phyloP scores from a whole-genome alignment of 305 asterid species.

The Withania somnifera region DNA sequence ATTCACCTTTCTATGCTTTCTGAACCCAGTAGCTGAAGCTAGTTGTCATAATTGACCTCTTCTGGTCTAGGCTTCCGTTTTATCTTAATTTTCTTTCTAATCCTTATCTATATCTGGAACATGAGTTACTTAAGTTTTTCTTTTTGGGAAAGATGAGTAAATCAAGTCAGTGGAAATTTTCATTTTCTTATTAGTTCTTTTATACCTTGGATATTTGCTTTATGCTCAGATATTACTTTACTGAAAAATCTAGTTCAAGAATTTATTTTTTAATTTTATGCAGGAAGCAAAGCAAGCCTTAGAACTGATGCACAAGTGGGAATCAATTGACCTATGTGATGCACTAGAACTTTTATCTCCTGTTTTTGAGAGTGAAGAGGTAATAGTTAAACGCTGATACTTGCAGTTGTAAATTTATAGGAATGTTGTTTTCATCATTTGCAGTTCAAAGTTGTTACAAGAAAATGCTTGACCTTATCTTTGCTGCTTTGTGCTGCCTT shows the following conservation, averaged over 20 bases:
- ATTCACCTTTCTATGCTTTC: not conserved
- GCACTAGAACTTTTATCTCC: conserved; percentile 97
- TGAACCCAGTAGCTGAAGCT: not conserved
- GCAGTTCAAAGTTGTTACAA: not conserved
- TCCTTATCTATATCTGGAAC: not conserved
- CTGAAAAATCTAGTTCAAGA: not conserved
- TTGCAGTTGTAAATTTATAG: conserved; percentile 3
- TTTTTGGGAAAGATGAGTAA: not conserved
- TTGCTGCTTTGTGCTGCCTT: not conserved
- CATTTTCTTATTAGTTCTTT: not conserved
- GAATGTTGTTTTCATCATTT: not conserved
- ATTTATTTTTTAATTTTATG: conserved; percentile 1
- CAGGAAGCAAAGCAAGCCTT: conserved; percentile 99
- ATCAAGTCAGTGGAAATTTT: not conserved
- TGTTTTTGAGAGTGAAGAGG: conserved; percentile 99
- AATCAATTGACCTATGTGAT: conserved; percentile 89
- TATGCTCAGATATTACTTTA: not conserved
- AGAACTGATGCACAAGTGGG: conserved; percentile 98
- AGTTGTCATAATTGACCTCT: not conserved
- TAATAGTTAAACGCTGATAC: conserved; percentile 16
- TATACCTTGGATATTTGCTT: not conserved
- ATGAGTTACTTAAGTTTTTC: not conserved
- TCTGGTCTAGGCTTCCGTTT: not conserved
- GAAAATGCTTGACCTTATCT: not conserved
- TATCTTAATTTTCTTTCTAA: not conserved